Conservation (phyloP, 768 basidiomycete genomes). For the Suillus paluster region DNA sequence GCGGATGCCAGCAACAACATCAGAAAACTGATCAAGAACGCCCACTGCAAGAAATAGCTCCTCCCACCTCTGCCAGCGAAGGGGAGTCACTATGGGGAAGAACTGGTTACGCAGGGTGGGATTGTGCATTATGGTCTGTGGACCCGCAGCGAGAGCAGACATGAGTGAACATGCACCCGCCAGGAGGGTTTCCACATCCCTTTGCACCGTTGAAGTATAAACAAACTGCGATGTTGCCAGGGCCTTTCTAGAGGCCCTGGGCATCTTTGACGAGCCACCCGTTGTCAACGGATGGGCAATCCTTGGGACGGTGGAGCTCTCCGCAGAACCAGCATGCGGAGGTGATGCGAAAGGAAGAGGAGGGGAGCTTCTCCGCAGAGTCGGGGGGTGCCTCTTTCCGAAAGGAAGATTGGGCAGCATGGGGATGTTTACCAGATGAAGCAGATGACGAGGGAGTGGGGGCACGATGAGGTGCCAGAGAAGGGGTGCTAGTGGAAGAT, state of each 20-base stretch:
- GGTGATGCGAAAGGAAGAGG: too few relatives aligned
- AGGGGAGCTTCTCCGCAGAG: too few relatives aligned
- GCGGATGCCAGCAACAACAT: conserved; percentile 26
- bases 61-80: conserved; percentile 24
- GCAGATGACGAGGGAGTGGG: too few relatives aligned
- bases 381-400: too few relatives aligned
- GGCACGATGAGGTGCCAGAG: too few relatives aligned
- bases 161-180: not conserved
- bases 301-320: not conserved
- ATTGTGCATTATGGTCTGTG: conserved; percentile 20
- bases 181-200: not conserved
- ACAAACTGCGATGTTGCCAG: not conserved
- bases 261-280: not conserved
- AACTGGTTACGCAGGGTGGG: conserved; percentile 19
- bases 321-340: conserved; percentile 2
- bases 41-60: conserved; percentile 9
- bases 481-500: too few relatives aligned
- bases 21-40: conserved; percentile 19
- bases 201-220: not conserved
- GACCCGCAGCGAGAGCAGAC: conserved; percentile 7
- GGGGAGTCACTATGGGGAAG: conserved; percentile 27
- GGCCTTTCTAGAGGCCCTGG: not conserved
- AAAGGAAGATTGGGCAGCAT: too few relatives aligned
- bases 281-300: not conserved
- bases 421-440: too few relatives aligned